Conservation (phyloP, 1,284 basidiomycete species). For the Ceratobasidium sp. region DNA sequence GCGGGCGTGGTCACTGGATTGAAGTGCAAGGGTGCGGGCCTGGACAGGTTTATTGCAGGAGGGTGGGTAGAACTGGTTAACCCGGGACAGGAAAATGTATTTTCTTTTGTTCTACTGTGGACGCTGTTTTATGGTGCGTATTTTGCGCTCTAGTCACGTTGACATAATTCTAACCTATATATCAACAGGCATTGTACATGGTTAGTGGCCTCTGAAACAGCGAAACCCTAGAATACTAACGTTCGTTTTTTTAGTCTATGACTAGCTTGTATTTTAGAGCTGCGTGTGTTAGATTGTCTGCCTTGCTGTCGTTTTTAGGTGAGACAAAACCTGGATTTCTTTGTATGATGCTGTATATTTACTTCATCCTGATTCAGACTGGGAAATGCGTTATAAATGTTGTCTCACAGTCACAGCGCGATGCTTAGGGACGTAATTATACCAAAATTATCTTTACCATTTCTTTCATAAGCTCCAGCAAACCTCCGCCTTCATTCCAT, state of each 20-base stretch:
- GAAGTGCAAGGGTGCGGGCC: constrained; percentile 70
- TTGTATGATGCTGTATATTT: neutral
- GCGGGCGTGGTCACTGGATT: constrained; percentile 70
- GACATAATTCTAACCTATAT: neutral
- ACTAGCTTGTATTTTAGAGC: constrained; percentile 10
- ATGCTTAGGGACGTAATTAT: constrained; percentile 4
- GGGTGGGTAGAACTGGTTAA: constrained; percentile 70
- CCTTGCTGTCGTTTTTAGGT: neutral
- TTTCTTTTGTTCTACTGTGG: constrained; percentile 89
- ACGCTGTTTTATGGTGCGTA: constrained; percentile 85
- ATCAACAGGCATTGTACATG: constrained; percentile 59
- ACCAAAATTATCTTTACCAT: too few species aligned
- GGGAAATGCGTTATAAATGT: neutral
- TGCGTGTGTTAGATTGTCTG: neutral
- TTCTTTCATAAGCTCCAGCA: too few species aligned
- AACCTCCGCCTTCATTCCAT: too few species aligned
- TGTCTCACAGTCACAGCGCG: constrained; percentile 18
- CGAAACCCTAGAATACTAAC: neutral
- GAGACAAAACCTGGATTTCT: neutral
- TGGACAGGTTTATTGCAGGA: constrained; percentile 63
- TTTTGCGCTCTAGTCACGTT: constrained; percentile 45
- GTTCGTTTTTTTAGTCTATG: constrained; percentile 35
- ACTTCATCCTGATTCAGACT: neutral
- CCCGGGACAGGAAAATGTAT: constrained; percentile 85
- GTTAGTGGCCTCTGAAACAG: constrained; percentile 48